Conservation (phyloP, 192 early-diverging fungal genomes). For the Coemansia sp. region DNA sequence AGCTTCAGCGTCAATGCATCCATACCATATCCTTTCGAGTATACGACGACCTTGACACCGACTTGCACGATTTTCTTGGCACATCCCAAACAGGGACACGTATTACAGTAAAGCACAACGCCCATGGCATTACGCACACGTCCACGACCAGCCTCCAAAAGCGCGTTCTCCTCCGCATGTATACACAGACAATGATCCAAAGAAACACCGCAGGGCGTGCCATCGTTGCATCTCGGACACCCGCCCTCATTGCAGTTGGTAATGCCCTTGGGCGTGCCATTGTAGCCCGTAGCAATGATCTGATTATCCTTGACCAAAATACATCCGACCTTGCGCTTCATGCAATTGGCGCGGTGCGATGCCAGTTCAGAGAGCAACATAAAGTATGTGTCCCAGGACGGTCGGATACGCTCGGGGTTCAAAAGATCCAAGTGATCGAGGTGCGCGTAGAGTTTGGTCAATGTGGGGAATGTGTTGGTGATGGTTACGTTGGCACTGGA, state of each 20-base stretch:
- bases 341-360: constrained; percentile 91
- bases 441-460: constrained; percentile 39
- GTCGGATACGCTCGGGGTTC: constrained; percentile 78
- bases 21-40: constrained; percentile 92
- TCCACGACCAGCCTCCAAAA: constrained; percentile 96
- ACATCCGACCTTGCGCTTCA: constrained; percentile 98
- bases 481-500: constrained; percentile 64
- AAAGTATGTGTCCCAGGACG: constrained; percentile 98
- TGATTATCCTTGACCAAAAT: constrained; percentile 86
- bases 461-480: constrained; percentile 59
- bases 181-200: constrained; percentile 94
- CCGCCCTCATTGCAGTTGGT: constrained; percentile 96
- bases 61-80: constrained; percentile 97
- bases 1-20: constrained; percentile 83
- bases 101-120: constrained; percentile 93
- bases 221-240: constrained; percentile 92
- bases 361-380: constrained; percentile 94
- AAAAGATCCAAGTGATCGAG: constrained; percentile 63
- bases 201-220: constrained; percentile 71
- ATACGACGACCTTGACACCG: constrained; percentile 92
- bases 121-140: constrained; percentile 66
- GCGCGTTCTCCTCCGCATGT: constrained; percentile 98
- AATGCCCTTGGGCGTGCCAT: constrained; percentile 93
- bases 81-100: constrained; percentile 87
- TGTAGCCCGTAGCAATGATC: constrained; percentile 98